phyloP scores from a whole-genome alignment of 495 filamentous ascomycete species.

The Symbiotaphrina buchneri region DNA sequence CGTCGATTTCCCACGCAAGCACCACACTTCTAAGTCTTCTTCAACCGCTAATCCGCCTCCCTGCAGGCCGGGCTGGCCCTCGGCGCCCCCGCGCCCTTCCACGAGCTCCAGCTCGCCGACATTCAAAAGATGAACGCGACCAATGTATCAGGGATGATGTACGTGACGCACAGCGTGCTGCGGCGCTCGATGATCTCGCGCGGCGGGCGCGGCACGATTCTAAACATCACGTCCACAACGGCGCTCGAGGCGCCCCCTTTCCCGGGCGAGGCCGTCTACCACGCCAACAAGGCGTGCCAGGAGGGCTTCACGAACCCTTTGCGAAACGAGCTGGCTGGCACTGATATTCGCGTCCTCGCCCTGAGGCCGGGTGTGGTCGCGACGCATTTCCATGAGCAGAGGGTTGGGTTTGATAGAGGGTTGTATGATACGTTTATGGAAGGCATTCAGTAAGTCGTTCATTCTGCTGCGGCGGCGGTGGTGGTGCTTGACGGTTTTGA shows the following conservation, averaged over 20 bases:
- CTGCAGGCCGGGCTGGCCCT: no score
- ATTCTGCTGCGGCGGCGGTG: no score
- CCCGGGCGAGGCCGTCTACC: slow-evolving; percentile 16
- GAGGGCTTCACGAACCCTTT: slow-evolving; percentile 18
- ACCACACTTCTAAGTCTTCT: no score
- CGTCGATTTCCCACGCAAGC: slow-evolving; percentile 16
- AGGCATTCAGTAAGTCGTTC: no score
- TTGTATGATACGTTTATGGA: no score
- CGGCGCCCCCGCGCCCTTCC: no score
- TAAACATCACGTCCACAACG: slow-evolving; percentile 17
- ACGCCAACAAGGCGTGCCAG: slow-evolving; percentile 16
- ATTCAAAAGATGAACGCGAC: no score
- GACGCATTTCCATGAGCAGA: slow-evolving; percentile 17
- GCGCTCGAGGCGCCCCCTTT: slow-evolving; percentile 16
- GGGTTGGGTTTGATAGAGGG: no score
- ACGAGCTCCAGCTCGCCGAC: no score
- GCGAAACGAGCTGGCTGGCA: slow-evolving; percentile 13
- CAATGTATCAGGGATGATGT: slow-evolving; percentile 15
- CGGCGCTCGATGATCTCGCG: slow-evolving; percentile 11
- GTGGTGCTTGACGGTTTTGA: no score
- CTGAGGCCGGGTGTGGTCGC: slow-evolving; percentile 15
- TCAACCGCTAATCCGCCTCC: no score
- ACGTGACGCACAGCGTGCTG: slow-evolving; percentile 13
- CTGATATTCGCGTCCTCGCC: slow-evolving; percentile 15
- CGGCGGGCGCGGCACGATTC: slow-evolving; percentile 13